Base-by-base conservation (phyloP, 805 yeast species). In the Wickerhamiella dianesei region DNA sequence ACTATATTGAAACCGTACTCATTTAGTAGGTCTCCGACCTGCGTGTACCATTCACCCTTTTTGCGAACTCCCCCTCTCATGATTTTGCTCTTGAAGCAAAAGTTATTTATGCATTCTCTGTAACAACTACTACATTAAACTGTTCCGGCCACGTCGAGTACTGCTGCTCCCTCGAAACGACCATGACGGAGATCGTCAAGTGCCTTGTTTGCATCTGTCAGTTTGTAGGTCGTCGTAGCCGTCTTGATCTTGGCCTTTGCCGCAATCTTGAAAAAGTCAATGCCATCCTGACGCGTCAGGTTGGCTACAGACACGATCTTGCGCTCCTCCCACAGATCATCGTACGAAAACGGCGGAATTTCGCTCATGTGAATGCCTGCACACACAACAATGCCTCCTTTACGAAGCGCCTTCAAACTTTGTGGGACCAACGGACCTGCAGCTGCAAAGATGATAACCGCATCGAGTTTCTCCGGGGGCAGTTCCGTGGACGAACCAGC, bases 311-410 rank as follows among this genome's bases (percentile, higher is more conserved):
- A 39, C n/a, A 39, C 41, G 25, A 39, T 39, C 18, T 39, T 8
- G 20, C 41, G 14, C 25, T 39, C 41, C n/a, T 39, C 41, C 41
- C 41, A 39, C 25, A 39, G 41, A n/a, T 39, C 41, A 21, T 39
- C 41, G 17, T 39, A 39, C 8, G 41, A 39, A 20, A 39, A 39
- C 9, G 41, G 16, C n/a, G 41, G 41, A 19, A 39, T 39, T 20
- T 21, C 17, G 25, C 41, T 39, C 41, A 39, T 39, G n/a, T 39
- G 41, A n/a, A 39, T 39, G 8, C 41, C 41, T 18, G 25, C 41
- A n/a, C 41, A 39, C 4, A 39, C 41, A 39, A 39, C 41, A 21
- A 13, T 13, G 16, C 41, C 41, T 14, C 41, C 41, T 21, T 39
- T 39, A 14, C 41, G 41, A 8, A 39, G 8, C 16, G 25, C 41